phyloP scores from a whole-genome alignment of 345 rosid species.

The Citrus sp. region DNA sequence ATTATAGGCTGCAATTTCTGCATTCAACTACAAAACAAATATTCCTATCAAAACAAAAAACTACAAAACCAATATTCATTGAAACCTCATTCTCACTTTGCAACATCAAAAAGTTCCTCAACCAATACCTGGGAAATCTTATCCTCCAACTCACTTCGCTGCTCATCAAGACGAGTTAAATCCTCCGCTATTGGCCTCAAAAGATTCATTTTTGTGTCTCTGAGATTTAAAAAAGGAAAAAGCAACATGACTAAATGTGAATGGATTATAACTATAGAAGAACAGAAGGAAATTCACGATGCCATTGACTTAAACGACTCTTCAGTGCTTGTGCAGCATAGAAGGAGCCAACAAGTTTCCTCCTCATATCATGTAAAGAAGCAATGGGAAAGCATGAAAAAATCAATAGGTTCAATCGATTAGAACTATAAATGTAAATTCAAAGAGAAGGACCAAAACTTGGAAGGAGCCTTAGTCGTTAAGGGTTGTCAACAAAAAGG shows the following conservation, averaged over 20 bases:
- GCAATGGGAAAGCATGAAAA: neutral
- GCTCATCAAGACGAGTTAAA: slow-evolving; percentile 60
- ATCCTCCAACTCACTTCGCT: slow-evolving; percentile 57
- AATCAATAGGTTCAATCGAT: neutral
- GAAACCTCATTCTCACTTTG: slow-evolving; percentile 6
- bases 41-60: slow-evolving; percentile 21
- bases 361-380: neutral
- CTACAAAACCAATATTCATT: slow-evolving; percentile 37
- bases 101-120: slow-evolving; percentile 4
- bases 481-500: neutral
- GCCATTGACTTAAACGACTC: neutral
- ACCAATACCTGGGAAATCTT: slow-evolving; percentile 63
- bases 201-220: slow-evolving; percentile 69
- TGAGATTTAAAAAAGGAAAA: slow-evolving; percentile 21
- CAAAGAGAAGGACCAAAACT: neutral
- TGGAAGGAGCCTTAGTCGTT: neutral
- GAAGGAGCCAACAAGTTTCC: neutral
- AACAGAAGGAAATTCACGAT: neutral
- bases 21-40: slow-evolving; percentile 56
- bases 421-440: neutral
- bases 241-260: neutral
- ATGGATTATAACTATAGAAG: neutral
- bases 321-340: neutral
- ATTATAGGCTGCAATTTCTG: slow-evolving; percentile 59
- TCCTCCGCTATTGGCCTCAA: slow-evolving; percentile 54